Percentiles rank a stretch among this genome's conserved stretches.
These are phyloP conservation scores for Monosporascus sp. DNA, from an alignment of 2,329 filamentous ascomycete species.

Conservation along the genomic window DNA sequence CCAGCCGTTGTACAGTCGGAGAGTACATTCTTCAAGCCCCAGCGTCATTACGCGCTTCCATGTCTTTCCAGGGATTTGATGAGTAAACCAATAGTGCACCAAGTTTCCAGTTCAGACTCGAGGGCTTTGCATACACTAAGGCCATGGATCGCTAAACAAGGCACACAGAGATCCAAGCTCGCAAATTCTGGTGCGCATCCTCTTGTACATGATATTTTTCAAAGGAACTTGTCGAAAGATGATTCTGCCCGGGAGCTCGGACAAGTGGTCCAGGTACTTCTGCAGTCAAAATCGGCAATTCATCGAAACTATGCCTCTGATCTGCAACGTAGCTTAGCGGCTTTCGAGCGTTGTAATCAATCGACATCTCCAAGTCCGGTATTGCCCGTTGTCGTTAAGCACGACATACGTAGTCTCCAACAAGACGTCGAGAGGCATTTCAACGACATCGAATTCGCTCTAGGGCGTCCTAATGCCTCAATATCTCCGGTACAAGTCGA, in stretches of 20 bases:
- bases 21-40: constrained; percentile 9
- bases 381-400: background rate
- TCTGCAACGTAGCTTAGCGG: constrained; percentile 20
- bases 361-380: constrained; percentile 1
- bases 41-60: constrained; percentile 13
- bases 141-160: too few relatives aligned
- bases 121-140: too few relatives aligned
- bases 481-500: constrained; percentile 15
- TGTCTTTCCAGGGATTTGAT: constrained; percentile 13
- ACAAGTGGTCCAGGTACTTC: constrained; percentile 27
- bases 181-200: background rate
- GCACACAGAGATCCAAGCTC: too few relatives aligned
- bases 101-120: background rate
- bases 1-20: constrained; percentile 12
- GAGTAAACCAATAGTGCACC: constrained; percentile 4
- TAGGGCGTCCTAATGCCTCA: constrained; percentile 3
- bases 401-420: constrained; percentile 2
- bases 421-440: constrained; percentile 1
- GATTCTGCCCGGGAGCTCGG: constrained; percentile 16
- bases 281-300: constrained; percentile 26
- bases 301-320: constrained; percentile 32
- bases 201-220: background rate
- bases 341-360: constrained; percentile 9
- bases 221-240: background rate
- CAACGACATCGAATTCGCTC: constrained; percentile 4